Evolutionary conservation across 805 yeast genomes (phyloP).

Genomic region (Zygoascus flipseniorum): DNA sequence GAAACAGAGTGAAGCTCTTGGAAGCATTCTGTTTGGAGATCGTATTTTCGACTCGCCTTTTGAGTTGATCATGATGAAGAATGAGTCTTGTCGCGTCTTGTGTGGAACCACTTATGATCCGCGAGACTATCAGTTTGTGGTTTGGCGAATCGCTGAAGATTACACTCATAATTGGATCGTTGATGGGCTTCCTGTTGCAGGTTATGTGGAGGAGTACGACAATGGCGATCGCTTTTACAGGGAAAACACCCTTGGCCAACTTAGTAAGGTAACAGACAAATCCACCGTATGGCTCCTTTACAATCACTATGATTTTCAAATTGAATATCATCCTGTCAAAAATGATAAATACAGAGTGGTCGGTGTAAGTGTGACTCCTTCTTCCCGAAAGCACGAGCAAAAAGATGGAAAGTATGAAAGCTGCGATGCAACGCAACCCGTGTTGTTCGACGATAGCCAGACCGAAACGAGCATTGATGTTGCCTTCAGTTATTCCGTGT

Average conservation of each 20-base stretch:
- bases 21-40: conserved; percentile 92
- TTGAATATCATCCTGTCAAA: conserved; percentile 76
- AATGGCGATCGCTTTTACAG: conserved; percentile 56
- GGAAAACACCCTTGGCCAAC: not conserved
- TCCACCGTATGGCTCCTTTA: conserved; percentile 52
- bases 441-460: conserved; percentile 36
- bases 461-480: conserved; percentile 57
- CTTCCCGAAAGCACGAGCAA: conserved; percentile 43
- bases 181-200: conserved; percentile 93
- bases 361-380: conserved; percentile 74
- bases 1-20: conserved; percentile 82
- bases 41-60: conserved; percentile 91
- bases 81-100: conserved; percentile 56
- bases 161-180: conserved; percentile 87
- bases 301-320: conserved; percentile 70
- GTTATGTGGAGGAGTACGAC: conserved; percentile 37
- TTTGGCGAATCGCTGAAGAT: conserved; percentile 70
- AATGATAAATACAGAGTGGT: conserved; percentile 74
- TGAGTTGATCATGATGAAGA: conserved; percentile 66
- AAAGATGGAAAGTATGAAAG: conserved; percentile 15
- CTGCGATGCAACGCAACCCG: conserved; percentile 22
- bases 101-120: conserved; percentile 55
- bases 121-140: conserved; percentile 65
- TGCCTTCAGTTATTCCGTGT: conserved; percentile 77
- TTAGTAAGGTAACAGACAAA: conserved; percentile 38